Base-by-base conservation (phyloP, 2,329 filamentous ascomycete genomes). In the Penicillium palitans region DNA sequence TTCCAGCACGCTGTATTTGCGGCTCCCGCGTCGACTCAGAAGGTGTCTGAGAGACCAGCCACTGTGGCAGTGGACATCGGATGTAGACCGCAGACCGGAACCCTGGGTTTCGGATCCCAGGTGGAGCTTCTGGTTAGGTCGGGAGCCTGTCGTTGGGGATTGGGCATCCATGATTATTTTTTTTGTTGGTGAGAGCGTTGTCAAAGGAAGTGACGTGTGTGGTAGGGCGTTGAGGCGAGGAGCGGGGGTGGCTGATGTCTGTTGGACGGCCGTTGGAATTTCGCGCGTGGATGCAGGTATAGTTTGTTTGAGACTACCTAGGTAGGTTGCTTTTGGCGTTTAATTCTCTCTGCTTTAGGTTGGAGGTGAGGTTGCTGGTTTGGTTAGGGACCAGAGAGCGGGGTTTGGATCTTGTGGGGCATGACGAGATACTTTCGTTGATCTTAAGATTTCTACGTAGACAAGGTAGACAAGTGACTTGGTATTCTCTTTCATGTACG, bases 31-130 rank as follows among this genome's bases (percentile, higher is more conserved):
- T 47, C 63, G 58, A 44, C 62, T 63, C n/a, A 68, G 60, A 19
- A 68, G 58, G 46, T 65, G 58, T 31, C 62, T 61, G 35, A 68
- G 46, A 8, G 65, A 68, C 65, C 66, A 64, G 19, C 60, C 57
- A n/a, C 35, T 41, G n/a, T 57, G 47, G 41, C 31, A 13, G 39
- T 39, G 47, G 13, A n/a, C 3, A 29, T 45, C 56, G 50, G 40
- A 49, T 33, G 48, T 54, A 42, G 42, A 50, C 45, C 5, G 49
- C n/a, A 21, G 42, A 17, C 15, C 31, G 37, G 19, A 40, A 31
- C 13, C 17, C 15, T 54, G 48, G 51, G 52, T 29, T 13, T 37
- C 29, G 2, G 41, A 15, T n/a, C 59, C 35, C 24, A 49, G 45
- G 25, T 40, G 55, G 52, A 59, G 37, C 15, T 57, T 52, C 5